Base-by-base conservation (phyloP, 257 asterid genomes). In the Salvia rosmarinus region DNA sequence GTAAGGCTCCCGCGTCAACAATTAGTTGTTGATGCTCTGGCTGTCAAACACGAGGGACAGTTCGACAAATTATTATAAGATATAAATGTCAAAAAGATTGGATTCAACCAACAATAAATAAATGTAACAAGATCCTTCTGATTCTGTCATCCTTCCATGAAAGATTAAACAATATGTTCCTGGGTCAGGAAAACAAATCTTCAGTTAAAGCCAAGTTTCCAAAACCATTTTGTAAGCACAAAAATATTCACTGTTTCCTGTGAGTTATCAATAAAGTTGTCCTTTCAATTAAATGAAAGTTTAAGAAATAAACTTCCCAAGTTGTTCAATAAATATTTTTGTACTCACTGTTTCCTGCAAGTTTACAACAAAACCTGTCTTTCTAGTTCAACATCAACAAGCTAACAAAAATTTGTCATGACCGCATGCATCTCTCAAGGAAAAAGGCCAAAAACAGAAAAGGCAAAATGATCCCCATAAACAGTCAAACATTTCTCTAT, bases 11-110 rank as follows among this genome's bases (percentile, higher is more conserved):
- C 35, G 94, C 97, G 63, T 95, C 98, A 58, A 92, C 97, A 79
- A 95, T 91, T 79, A 88, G 88, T 76, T 89, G 99, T 73, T 95
- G 99, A 77, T 95, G 98, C 82, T 95, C 99, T 21, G 99, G 97
- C 99, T 95, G 90, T 57, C 75, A 79, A 70, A 75, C 67, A 80
- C 12, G 60, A 37, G 23, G 52, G 43, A 52, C 35, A 67, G 64
- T 62, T 37, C 21, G 13, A 73, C 51, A 75, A 57, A 40, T 39
- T 13, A 25, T 21, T 50, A 44, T 37, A 43, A 67, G 50, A 51
- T 34, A 67, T 5, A 40, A 0, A 13, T 49, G 35, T 8, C 68
- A 70, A 47, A 54, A n/a, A 52, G 64, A 12, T 64, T 13, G 60
- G 11, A 50, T 17, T 13, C 25, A 16, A 32, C 17, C 13, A 20